Percentiles rank a stretch among this genome's conserved stretches.
These are phyloP conservation scores for Trametes cubensis DNA, from an alignment of 768 basidiomycete species.

Conservation along the genomic window DNA sequence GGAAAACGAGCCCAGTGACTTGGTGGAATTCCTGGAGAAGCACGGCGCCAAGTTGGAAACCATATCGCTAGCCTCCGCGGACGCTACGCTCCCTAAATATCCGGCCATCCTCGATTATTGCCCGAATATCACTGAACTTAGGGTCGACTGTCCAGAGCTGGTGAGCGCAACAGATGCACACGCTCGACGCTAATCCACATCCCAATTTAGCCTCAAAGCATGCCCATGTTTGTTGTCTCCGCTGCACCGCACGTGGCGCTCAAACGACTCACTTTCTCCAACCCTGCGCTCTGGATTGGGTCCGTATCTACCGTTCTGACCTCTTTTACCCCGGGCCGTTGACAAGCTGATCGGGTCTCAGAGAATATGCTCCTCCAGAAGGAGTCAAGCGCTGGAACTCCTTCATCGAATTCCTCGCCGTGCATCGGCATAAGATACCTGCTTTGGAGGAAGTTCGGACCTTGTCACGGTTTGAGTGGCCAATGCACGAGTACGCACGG, in stretches of 20 bases:
- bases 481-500: not conserved
- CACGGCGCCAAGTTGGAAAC: constrained; percentile 6
- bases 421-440: constrained; percentile 3
- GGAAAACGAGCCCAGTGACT: not conserved
- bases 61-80: not conserved
- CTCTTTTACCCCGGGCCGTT: no score
- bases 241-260: not conserved
- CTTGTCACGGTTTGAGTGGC: not conserved
- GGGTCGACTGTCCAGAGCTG: not conserved
- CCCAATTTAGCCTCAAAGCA: not conserved
- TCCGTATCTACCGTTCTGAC: not conserved
- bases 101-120: constrained; percentile 1
- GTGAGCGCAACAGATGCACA: not conserved
- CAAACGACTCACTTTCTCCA: not conserved
- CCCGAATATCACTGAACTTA: constrained; percentile 5
- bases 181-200: no score
- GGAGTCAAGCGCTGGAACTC: not conserved
- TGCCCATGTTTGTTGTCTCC: not conserved
- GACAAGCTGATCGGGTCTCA: not conserved
- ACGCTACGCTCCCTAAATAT: not conserved
- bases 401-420: not conserved
- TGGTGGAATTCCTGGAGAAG: not conserved
- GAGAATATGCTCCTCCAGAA: not conserved
- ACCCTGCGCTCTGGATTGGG: not conserved
- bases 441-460: constrained; percentile 2